Conservation (phyloP, 2,329 filamentous ascomycete species). For the Xylaria sp. region DNA sequence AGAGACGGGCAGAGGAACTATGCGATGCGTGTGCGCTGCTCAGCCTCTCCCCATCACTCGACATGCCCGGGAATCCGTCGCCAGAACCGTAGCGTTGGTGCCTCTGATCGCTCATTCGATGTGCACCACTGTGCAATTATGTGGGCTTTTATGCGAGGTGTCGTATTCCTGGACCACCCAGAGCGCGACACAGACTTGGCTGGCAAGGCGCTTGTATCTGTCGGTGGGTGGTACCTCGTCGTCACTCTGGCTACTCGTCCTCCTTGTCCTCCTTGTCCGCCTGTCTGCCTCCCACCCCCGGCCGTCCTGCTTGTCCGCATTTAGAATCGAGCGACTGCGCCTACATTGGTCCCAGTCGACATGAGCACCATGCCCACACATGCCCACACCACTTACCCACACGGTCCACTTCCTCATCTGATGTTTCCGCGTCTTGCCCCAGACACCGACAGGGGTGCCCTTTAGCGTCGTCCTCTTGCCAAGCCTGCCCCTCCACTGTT, state of each 20-base stretch:
- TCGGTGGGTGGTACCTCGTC: conserved; percentile 40
- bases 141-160: conserved; percentile 46
- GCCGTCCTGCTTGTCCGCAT: conserved; percentile 44
- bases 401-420: conserved; percentile 51
- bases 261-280: background rate
- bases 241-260: conserved; percentile 23
- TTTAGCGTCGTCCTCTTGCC: conserved; percentile 38
- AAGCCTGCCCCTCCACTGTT: conserved; percentile 42
- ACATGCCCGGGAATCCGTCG: conserved; percentile 41
- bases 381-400: conserved; percentile 38
- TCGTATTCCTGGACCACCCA: conserved; percentile 41
- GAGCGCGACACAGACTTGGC: conserved; percentile 11
- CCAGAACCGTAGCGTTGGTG: conserved; percentile 40
- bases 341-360: conserved; percentile 38
- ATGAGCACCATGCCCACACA: conserved; percentile 37
- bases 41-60: conserved; percentile 32
- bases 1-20: conserved; percentile 9
- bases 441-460: conserved; percentile 53
- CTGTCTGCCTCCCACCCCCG: conserved; percentile 20
- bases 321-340: conserved; percentile 49
- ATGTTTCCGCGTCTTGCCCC: conserved; percentile 56
- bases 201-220: conserved; percentile 27
- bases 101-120: conserved; percentile 12
- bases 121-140: conserved; percentile 20
- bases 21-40: conserved; percentile 17